Evolutionary conservation across 2,329 filamentous ascomycete genomes (phyloP).

Genomic region (Clarireedia sp.): DNA sequence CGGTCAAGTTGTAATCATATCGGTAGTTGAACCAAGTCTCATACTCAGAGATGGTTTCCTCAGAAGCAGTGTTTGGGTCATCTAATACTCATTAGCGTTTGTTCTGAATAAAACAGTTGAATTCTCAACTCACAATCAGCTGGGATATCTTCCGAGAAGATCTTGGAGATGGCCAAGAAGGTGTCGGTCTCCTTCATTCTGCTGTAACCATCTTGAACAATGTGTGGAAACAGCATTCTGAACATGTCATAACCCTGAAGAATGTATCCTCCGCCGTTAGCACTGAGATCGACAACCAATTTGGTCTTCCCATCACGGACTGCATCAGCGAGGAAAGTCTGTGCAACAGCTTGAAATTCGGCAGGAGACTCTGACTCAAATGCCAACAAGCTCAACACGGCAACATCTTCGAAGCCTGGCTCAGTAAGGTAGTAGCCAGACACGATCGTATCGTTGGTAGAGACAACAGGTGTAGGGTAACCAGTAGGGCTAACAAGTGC

Average conservation of each 20-base stretch:
- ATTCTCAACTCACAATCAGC: conserved; percentile 12
- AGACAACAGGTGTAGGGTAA: conserved; percentile 23
- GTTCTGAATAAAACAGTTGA: too few relatives aligned
- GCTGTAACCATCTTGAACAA: conserved; percentile 25
- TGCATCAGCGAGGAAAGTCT: conserved; percentile 38
- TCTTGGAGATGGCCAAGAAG: conserved; percentile 17
- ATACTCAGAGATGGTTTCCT: conserved; percentile 15
- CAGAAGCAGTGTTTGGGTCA: conserved; percentile 19
- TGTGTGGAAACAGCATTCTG: conserved; percentile 30
- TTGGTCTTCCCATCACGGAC: conserved; percentile 44
- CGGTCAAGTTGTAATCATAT: conserved; percentile 23
- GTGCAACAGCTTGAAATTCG: conserved; percentile 25
- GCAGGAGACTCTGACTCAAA: conserved; percentile 19
- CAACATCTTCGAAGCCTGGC: conserved; percentile 25
- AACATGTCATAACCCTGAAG: conserved; percentile 43
- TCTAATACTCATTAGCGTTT: conserved; percentile 7
- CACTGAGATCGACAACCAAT: conserved; percentile 55
- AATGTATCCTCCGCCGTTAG: conserved; percentile 50
- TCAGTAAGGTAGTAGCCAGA: conserved; percentile 27
- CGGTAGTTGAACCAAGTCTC: conserved; percentile 24
- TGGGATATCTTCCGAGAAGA: conserved; percentile 16
- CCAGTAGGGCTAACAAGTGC: conserved; percentile 16
- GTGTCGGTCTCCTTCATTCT: conserved; percentile 23
- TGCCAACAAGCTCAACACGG: conserved; percentile 24
- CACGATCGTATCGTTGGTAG: conserved; percentile 21